Evolutionary conservation across 352 stramenopile genomes (phyloP).

Genomic region (Pythium aquatile): DNA sequence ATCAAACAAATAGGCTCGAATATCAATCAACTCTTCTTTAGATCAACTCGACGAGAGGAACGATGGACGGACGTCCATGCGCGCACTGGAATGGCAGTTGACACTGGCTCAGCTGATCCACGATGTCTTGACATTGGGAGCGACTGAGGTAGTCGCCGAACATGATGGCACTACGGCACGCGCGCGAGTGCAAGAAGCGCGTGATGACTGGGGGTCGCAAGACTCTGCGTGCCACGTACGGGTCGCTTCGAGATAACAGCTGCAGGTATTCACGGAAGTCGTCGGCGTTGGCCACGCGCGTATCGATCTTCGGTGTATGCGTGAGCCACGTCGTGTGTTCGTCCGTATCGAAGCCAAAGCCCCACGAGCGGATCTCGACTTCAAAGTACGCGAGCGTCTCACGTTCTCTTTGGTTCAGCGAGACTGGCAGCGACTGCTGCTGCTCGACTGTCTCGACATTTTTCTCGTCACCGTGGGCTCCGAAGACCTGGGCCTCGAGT

Average conservation of each 20-base stretch:
- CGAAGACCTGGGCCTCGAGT: conserved; percentile 73
- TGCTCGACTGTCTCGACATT: conserved; percentile 59
- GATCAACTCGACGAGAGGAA: conserved; percentile 77
- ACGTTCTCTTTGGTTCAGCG: conserved; percentile 56
- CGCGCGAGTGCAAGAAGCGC: conserved; percentile 82
- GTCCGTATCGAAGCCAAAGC: conserved; percentile 63
- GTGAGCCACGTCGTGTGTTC: conserved; percentile 29
- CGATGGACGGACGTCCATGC: conserved; percentile 86
- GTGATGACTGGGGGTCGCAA: conserved; percentile 76
- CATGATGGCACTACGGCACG: conserved; percentile 92
- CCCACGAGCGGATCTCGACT: conserved; percentile 71
- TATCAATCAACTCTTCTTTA: background rate
- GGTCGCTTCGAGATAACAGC: conserved; percentile 39
- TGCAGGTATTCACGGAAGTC: conserved; percentile 89
- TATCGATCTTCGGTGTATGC: conserved; percentile 69
- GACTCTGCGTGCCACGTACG: conserved; percentile 17
- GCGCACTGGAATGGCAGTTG: conserved; percentile 90
- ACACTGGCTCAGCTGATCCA: conserved; percentile 71
- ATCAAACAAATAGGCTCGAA: conserved; percentile 14
- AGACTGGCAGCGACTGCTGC: conserved; percentile 45
- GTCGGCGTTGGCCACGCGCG: conserved; percentile 48
- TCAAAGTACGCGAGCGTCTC: conserved; percentile 40
- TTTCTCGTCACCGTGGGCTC: conserved; percentile 40
- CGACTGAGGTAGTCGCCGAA: conserved; percentile 87
- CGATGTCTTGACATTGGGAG: conserved; percentile 64